Evolutionary conservation across 257 asterid genomes (phyloP), one percentile per base, ranked within the genome.

Genomic region (Solanum commersonii): DNA sequence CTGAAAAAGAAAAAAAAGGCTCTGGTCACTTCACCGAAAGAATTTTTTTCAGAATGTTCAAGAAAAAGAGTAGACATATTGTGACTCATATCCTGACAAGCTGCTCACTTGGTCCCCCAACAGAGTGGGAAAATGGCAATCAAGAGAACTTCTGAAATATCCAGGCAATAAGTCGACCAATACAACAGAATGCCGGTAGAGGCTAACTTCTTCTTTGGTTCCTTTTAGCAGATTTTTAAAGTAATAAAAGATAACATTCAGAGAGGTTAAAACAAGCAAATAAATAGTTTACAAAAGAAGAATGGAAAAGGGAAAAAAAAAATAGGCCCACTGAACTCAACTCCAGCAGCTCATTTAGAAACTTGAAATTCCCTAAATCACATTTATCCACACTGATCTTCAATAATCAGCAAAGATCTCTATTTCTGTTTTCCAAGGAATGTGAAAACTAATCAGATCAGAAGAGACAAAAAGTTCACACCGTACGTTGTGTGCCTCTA

Each of bases 1-100:
- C 99, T 96, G 98, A 89, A 90, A 76, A 29, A 78, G 29, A 42
- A 76, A 38, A 78, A 78, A 6, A 10, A 14, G 31, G 16, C 27
- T 59, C 35, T 23, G 74, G 86, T 84, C 86, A 60, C 87, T 87
- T 49, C 83, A 78, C 72, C 40, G 14, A 73, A 13, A 77, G 81
- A 37, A 81, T 74, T 14, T 86, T 56, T 76, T 38, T 35, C 52
- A 37, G 33, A 76, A 35, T 72, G 79, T 71, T 72, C 38, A 33
- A 18, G 12, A 72, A 34, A 73, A 35, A 11, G 83, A 37, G 83
- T 74, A 74, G 83, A 37, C 31, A 38, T 37, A 37, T 20, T 76
- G 83, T 76, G 33, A 76, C 56, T 76, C 33, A 8, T 37, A 27
- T 76, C 83, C 49, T 35, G 33, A 76, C 31, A 76, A 76, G 34